A percentile compares a stretch with the other conserved stretches of the same genome.
Conservation (phyloP, 2,329 filamentous ascomycete genomes). For the Penicillium thymicola region DNA sequence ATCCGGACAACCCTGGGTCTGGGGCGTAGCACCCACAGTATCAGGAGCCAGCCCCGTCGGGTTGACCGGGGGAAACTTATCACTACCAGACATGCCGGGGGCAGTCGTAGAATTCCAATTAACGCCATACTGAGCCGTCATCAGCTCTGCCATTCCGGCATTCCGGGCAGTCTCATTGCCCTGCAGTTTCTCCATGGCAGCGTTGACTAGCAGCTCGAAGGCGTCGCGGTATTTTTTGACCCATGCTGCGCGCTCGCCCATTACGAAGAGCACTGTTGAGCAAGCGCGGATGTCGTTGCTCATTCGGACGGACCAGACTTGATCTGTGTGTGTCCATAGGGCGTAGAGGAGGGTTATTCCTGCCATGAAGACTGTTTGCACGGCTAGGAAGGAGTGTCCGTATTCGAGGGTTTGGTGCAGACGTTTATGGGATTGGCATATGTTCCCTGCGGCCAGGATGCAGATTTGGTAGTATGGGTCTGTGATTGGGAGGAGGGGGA, state of each 20-base stretch:
- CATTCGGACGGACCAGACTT: constrained; percentile 49
- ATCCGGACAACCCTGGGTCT: constrained; percentile 14
- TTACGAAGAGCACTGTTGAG: constrained; percentile 50
- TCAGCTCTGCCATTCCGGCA: constrained; percentile 40
- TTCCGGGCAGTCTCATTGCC: constrained; percentile 35
- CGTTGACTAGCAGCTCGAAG: constrained; percentile 48
- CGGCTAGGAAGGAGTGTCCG: constrained; percentile 39
- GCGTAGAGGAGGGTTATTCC: constrained; percentile 39
- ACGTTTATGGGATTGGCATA: constrained; percentile 39
- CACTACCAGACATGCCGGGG: constrained; percentile 17
- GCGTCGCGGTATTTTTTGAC: constrained; percentile 50
- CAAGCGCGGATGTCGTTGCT: constrained; percentile 51
- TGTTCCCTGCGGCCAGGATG: constrained; percentile 36
- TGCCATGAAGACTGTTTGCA: constrained; percentile 40
- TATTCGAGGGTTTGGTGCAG: constrained; percentile 40
- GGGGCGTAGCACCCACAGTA: neutral
- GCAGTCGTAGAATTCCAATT: constrained; percentile 10
- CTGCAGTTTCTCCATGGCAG: constrained; percentile 47
- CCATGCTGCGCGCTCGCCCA: constrained; percentile 50
- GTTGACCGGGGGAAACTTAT: constrained; percentile 13
- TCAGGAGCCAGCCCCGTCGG: constrained; percentile 13
- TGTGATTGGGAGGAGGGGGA: constrained; percentile 45
- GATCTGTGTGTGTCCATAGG: constrained; percentile 44
- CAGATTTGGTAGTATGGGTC: constrained; percentile 49
- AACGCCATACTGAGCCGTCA: constrained; percentile 35